These are phyloP conservation scores for Pichia scutulata DNA, from an alignment of 805 yeast genomes.

Conservation along the genomic window DNA sequence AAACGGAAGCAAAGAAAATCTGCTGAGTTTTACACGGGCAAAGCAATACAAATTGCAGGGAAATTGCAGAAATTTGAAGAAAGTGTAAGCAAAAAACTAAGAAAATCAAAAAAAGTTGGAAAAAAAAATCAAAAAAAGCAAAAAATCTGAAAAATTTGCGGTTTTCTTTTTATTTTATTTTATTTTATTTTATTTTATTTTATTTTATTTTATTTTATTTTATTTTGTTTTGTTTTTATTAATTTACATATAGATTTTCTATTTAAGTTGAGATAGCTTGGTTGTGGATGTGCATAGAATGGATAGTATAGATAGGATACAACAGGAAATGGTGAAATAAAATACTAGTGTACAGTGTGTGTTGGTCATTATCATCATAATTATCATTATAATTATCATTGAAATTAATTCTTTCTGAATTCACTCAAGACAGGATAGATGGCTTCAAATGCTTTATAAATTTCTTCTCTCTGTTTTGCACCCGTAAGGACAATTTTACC, in stretches of 20 bases:
- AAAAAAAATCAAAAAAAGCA: neutral
- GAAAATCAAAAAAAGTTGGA: neutral
- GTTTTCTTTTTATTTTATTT: neutral
- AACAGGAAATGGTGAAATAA: neutral
- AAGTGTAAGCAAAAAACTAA: neutral
- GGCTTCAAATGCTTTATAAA: constrained; percentile 96
- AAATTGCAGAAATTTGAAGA: neutral
- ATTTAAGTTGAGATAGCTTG: neutral
- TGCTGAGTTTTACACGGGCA: neutral
- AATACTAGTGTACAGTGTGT: neutral
- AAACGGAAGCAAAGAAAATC: neutral
- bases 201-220: neutral
- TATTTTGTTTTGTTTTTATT: neutral
- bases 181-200: neutral
- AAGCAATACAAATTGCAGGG: neutral
- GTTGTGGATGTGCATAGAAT: neutral
- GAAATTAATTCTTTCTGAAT: constrained; percentile 68
- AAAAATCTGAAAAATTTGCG: neutral
- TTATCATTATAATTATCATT: neutral
- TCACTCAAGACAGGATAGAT: constrained; percentile 97
- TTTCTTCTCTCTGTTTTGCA: constrained; percentile 98
- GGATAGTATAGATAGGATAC: neutral
- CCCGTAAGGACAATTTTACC: constrained; percentile 98
- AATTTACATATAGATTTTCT: neutral
- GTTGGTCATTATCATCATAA: neutral